These are phyloP conservation scores for Balansia obtecta DNA, from an alignment of 2,329 filamentous ascomycete species.

Conservation along the genomic window DNA sequence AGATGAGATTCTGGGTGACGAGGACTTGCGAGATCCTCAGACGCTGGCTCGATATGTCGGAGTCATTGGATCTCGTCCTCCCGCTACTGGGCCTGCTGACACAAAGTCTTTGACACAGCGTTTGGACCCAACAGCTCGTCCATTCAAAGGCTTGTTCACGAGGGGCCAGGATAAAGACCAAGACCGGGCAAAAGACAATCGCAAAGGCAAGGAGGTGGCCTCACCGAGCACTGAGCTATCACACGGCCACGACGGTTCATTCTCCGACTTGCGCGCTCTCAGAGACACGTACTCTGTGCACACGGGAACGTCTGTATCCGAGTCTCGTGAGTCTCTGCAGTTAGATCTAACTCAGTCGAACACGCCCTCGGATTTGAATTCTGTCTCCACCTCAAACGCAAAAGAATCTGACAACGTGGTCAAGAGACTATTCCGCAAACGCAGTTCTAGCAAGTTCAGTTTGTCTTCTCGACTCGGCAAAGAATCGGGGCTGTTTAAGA, in stretches of 20 bases:
- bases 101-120: constrained; percentile 38
- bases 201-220: constrained; percentile 24
- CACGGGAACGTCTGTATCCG: constrained; percentile 45
- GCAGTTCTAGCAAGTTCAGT: constrained; percentile 53
- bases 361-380: constrained; percentile 40
- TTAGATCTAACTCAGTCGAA: constrained; percentile 45
- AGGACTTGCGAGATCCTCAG: constrained; percentile 39
- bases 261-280: constrained; percentile 40
- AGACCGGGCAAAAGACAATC: constrained; percentile 22
- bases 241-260: constrained; percentile 32
- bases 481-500: constrained; percentile 44
- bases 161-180: constrained; percentile 27
- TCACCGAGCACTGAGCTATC: constrained; percentile 27
- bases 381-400: constrained; percentile 22
- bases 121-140: constrained; percentile 81
- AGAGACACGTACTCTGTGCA: constrained; percentile 44
- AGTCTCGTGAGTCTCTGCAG: constrained; percentile 46
- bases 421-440: constrained; percentile 50
- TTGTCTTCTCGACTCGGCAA: constrained; percentile 44
- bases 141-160: constrained; percentile 62
- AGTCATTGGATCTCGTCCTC: constrained; percentile 69
- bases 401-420: constrained; percentile 46
- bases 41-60: constrained; percentile 46
- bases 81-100: constrained; percentile 13
- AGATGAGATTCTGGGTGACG: constrained; percentile 50